phyloP scores from a whole-genome alignment of 495 filamentous ascomycete genomes.

The Daldinia caldariorum region DNA sequence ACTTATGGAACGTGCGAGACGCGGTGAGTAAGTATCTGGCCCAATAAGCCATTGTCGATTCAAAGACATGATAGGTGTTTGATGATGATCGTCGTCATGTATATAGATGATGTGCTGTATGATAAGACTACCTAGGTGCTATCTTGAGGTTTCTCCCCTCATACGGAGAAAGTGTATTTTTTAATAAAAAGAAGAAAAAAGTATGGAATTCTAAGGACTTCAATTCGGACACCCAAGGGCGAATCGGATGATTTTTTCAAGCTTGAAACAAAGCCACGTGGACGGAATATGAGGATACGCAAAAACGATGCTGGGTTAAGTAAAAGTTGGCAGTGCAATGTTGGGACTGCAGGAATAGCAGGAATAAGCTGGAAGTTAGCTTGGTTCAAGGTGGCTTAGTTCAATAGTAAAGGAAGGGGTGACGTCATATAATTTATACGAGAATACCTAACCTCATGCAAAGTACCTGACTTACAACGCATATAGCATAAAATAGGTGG shows the following conservation, averaged over 20 bases:
- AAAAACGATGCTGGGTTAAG: not conserved
- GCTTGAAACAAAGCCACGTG: not conserved
- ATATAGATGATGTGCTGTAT: too few relatives aligned
- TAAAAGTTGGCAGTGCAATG: constrained; percentile 2
- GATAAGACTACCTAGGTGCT: not conserved
- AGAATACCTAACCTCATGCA: too few relatives aligned
- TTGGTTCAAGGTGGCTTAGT: constrained; percentile 2
- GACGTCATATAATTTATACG: constrained; percentile 11
- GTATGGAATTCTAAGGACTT: not conserved
- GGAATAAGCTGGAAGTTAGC: not conserved
- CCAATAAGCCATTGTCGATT: not conserved
- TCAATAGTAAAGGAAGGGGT: not conserved
- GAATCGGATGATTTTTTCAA: not conserved
- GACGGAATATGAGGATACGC: not conserved
- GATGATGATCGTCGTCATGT: not conserved
- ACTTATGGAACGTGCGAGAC: constrained; percentile 14
- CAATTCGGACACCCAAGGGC: too few relatives aligned
- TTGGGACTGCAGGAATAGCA: not conserved
- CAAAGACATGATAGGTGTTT: not conserved
- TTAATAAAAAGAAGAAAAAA: too few relatives aligned
- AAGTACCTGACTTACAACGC: not conserved
- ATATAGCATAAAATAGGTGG: too few relatives aligned
- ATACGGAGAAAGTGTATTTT: not conserved
- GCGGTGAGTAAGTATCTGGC: constrained; percentile 22
- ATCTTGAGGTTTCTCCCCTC: not conserved